A percentile compares a stretch with the other conserved stretches of the same genome.
phyloP scores from a whole-genome alignment of 768 basidiomycete species.

The Lactifluus echinatus region DNA sequence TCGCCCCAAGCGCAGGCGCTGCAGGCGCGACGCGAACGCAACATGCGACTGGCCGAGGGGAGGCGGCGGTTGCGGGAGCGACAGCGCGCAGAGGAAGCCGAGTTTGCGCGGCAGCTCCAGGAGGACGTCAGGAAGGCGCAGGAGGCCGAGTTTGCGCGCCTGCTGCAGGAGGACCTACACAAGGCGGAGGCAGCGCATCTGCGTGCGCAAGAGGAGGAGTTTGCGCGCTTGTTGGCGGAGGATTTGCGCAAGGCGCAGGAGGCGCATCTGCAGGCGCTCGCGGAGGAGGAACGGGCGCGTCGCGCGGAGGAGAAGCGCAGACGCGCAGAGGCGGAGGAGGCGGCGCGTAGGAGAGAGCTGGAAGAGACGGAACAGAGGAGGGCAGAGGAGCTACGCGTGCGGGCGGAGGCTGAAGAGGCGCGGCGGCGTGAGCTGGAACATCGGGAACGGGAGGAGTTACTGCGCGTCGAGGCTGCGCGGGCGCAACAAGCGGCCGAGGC shows the following conservation, averaged over 20 bases:
- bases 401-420: not conserved
- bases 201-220: not conserved
- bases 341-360: not conserved
- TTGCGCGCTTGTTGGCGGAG: not conserved
- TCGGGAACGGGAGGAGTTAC: not conserved
- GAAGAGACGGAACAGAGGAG: not conserved
- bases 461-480: not conserved
- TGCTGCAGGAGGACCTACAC: not conserved
- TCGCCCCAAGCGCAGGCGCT: not conserved
- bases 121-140: not conserved
- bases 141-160: not conserved
- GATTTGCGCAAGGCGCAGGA: constrained; percentile 3
- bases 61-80: not conserved
- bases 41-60: not conserved
- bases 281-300: not conserved
- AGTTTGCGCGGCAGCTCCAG: not conserved
- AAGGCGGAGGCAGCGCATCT: constrained; percentile 3
- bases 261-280: not conserved
- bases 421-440: not conserved
- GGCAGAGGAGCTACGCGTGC: not conserved
- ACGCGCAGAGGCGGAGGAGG: not conserved
- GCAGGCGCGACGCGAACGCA: not conserved
- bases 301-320: constrained; percentile 2
- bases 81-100: not conserved
- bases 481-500: no score